These are phyloP conservation scores for Inga leiocalycina DNA, from an alignment of 306 rosid species.

Conservation along the genomic window DNA sequence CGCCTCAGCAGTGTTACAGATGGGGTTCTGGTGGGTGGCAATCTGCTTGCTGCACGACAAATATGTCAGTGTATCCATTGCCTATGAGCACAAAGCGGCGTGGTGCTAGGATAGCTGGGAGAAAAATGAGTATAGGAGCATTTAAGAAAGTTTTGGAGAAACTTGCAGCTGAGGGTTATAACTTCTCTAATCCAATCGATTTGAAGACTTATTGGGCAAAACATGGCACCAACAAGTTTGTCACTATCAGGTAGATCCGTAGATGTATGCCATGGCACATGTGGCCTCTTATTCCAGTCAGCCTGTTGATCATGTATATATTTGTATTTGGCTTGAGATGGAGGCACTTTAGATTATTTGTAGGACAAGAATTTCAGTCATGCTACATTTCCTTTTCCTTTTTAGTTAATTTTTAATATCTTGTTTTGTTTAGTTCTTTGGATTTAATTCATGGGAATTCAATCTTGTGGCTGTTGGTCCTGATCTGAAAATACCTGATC, in stretches of 20 bases:
- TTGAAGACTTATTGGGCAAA: slow-evolving; percentile 95
- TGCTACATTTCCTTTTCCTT: slow-evolving; percentile 44
- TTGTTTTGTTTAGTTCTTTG: slow-evolving; percentile 34
- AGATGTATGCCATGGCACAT: slow-evolving; percentile 33
- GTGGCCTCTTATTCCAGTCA: slow-evolving; percentile 45
- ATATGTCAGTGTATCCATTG: slow-evolving; percentile 80
- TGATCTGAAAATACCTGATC: neutral
- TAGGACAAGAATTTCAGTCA: slow-evolving; percentile 52
- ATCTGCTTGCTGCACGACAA: slow-evolving; percentile 97
- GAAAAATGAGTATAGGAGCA: slow-evolving; percentile 99
- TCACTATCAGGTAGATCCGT: slow-evolving; percentile 84
- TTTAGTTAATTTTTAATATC: slow-evolving; percentile 23
- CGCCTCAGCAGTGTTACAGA: slow-evolving; percentile 87
- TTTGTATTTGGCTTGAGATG: slow-evolving; percentile 61
- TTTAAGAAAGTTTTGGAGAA: slow-evolving; percentile 98
- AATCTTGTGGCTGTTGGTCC: slow-evolving; percentile 37
- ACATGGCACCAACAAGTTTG: slow-evolving; percentile 98
- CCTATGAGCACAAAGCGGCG: slow-evolving; percentile 98
- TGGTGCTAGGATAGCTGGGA: slow-evolving; percentile 97
- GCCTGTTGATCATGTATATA: slow-evolving; percentile 67
- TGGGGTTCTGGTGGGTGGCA: slow-evolving; percentile 99
- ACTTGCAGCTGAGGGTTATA: slow-evolving; percentile 92
- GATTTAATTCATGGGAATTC: slow-evolving; percentile 36
- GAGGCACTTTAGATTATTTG: slow-evolving; percentile 66
- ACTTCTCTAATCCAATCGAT: slow-evolving; percentile 90